A percentile compares a stretch with the other conserved stretches of the same genome.
phyloP scores from a whole-genome alignment of 2,329 filamentous ascomycete genomes.

The Gliomastix tumulicola region DNA sequence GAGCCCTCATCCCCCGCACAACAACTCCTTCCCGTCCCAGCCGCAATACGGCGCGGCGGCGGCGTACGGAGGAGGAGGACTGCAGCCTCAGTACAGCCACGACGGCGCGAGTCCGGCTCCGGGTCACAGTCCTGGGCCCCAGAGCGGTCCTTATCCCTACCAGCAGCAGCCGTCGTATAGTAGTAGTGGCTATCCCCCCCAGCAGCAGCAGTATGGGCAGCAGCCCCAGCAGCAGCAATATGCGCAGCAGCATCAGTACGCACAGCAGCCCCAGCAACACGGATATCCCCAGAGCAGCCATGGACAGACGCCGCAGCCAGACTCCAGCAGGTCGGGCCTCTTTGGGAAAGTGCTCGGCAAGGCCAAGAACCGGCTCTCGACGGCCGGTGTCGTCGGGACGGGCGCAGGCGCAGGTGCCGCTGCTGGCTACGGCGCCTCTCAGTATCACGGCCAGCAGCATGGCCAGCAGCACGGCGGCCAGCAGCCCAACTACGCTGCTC shows the following conservation, averaged over 20 bases:
- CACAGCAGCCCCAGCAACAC: not conserved
- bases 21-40: too few species aligned
- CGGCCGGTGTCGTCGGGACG: not conserved
- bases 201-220: not conserved
- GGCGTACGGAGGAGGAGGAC: too few species aligned
- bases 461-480: not conserved
- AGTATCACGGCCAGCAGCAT: not conserved
- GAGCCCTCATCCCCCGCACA: too few species aligned
- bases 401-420: not conserved
- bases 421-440: not conserved
- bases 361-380: conserved; percentile 2
- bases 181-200: too few species aligned
- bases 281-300: too few species aligned
- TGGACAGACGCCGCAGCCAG: too few species aligned
- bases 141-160: not conserved
- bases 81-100: too few species aligned
- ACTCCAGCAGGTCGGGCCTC: too few species aligned
- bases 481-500: too few species aligned
- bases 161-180: too few species aligned
- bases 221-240: conserved; percentile 3
- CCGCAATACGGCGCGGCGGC: too few species aligned
- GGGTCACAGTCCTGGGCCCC: not conserved
- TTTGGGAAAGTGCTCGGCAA: conserved; percentile 2
- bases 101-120: too few species aligned
- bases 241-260: conserved; percentile 2